Evolutionary conservation across 2,329 filamentous ascomycete genomes (phyloP), one percentile per base, ranked within the genome.

Genomic region (Zymoseptoria crescenta): DNA sequence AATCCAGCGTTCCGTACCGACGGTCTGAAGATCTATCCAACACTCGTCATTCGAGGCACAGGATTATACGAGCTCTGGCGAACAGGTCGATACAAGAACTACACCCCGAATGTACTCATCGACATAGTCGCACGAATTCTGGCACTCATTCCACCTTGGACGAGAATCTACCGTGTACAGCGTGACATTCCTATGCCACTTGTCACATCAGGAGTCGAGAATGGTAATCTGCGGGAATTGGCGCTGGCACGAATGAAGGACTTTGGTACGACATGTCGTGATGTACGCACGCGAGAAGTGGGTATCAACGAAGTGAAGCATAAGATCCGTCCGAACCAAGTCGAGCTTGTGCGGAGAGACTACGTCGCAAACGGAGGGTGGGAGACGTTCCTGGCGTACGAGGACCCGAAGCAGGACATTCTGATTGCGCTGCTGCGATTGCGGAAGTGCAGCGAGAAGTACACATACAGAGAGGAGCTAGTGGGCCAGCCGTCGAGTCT

Each of bases 111-210:
- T 73, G 93, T 90, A 0, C 82, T 99, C 35, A 91, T 99, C 62
- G 94, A 99, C 72, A 84, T 99, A 16, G 91, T 99, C 0, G 95
- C 94, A 3, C 86, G 94, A n/a, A 99, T 99, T 56, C 79, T 99
- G 62, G 94, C 94, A 0, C 81, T 99, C 2, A 88, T 99, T 0
- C 94, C 94, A 1, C 94, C 94, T 1, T 99, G 94, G 94, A 99
- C 95, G 0, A 86, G 94, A 63, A 99, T 99, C 70, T 99, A 99
- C 78, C 91, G 94, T 61, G 94, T 99, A 0, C 94, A 99, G 78
- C 86, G 94, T 73, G 94, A 99, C 76, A 99, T 99, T 59, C 94
- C 94, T n/a, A 99, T 99, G 94, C 94, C 94, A 0, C 81, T 99
- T 24, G 95, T 99, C n/a, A 97, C 94, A 0, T 96, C 93, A 0